A percentile compares a stretch with the other conserved stretches of the same genome.
Conservation (phyloP, 176 grass and related monocot species). For the Cenchrus fungigraminus region DNA sequence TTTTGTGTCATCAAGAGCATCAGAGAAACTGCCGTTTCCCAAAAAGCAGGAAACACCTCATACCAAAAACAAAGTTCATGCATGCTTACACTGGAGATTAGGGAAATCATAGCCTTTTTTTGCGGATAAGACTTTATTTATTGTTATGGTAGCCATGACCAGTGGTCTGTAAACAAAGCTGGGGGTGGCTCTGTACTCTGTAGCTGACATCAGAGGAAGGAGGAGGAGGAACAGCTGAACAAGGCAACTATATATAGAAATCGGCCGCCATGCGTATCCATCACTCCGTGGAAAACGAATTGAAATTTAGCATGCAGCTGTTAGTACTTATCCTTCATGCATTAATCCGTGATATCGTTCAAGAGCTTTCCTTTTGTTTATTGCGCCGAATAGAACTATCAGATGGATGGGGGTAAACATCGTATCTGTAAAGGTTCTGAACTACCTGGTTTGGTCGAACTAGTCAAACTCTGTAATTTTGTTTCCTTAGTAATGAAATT, state of each 20-base stretch:
- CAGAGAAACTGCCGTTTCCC: not conserved
- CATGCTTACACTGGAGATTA: slow-evolving; percentile 7
- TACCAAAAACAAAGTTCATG: not conserved
- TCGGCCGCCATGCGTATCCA: not conserved
- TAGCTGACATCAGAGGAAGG: slow-evolving; percentile 20
- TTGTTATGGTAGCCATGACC: slow-evolving; percentile 4
- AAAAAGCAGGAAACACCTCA: not conserved
- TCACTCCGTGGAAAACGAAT: slow-evolving; percentile 10
- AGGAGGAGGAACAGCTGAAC: not conserved
- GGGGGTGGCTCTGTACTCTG: not conserved
- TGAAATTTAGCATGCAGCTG: not conserved
- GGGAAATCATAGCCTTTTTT: not conserved
- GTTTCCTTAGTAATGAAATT: no score
- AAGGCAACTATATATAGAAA: not conserved
- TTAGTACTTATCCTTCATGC: not conserved
- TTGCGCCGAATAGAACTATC: not conserved
- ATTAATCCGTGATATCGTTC: not conserved
- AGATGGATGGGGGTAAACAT: no score
- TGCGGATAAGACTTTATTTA: not conserved
- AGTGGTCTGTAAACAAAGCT: slow-evolving; percentile 2
- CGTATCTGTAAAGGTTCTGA: no score
- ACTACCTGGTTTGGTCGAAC: no score
- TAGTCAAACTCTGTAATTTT: no score
- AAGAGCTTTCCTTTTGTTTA: no score
- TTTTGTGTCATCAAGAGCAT: not conserved